These are phyloP conservation scores for Xerocomellus intermedius DNA, from an alignment of 768 basidiomycete genomes.

Conservation along the genomic window DNA sequence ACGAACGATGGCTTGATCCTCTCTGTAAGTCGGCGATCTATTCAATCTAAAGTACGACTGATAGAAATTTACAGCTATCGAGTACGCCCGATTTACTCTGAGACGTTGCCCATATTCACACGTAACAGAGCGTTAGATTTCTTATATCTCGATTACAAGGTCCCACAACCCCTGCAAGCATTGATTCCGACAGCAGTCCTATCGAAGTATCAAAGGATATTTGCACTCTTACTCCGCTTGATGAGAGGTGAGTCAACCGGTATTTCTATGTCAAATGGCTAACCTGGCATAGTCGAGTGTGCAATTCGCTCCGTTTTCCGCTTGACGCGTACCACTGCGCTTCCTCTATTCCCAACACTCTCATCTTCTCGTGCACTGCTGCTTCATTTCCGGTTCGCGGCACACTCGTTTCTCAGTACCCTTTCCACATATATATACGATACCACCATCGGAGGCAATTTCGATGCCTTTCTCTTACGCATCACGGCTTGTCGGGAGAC, in stretches of 20 bases:
- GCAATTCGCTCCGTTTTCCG: constrained; percentile 65
- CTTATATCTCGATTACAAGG: constrained; percentile 85
- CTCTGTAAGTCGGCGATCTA: constrained; percentile 54
- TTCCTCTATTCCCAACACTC: constrained; percentile 59
- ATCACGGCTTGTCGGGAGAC: constrained; percentile 30
- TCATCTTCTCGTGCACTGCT: constrained; percentile 51
- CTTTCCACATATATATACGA: constrained; percentile 75
- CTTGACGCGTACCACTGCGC: constrained; percentile 45
- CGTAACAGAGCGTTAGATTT: constrained; percentile 77
- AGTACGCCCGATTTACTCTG: constrained; percentile 12
- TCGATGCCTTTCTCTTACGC: constrained; percentile 61
- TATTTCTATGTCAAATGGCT: not conserved
- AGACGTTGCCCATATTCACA: not conserved
- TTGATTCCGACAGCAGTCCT: constrained; percentile 69
- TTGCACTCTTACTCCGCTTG: constrained; percentile 75
- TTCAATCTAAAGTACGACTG: constrained; percentile 1
- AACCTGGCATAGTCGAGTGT: constrained; percentile 53
- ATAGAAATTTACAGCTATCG: constrained; percentile 20
- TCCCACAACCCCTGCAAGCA: constrained; percentile 73
- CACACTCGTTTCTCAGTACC: constrained; percentile 66
- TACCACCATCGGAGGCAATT: constrained; percentile 76
- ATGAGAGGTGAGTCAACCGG: constrained; percentile 57
- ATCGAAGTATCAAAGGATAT: constrained; percentile 85
- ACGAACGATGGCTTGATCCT: constrained; percentile 80
- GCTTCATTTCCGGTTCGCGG: constrained; percentile 70